Percentiles rank a stretch among this genome's conserved stretches.
Conservation (phyloP, 345 rosid species). For the Pseudoturritis turrita region DNA sequence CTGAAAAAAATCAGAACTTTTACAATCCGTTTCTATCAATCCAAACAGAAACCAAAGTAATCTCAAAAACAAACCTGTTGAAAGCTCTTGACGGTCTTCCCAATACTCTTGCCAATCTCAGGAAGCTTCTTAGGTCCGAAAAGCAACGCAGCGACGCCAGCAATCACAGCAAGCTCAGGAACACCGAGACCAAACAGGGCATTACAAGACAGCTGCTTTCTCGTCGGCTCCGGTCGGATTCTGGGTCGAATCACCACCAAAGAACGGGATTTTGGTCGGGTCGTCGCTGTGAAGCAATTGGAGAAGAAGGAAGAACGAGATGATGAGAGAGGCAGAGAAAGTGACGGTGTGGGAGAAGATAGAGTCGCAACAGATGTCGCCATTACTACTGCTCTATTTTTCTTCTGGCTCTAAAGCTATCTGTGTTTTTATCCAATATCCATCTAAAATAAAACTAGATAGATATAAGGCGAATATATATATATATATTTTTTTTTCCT, state of each 20-base stretch:
- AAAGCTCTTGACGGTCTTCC: slow-evolving; percentile 92
- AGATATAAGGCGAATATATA: too few relatives aligned
- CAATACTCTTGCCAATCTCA: slow-evolving; percentile 89
- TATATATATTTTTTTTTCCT: too few relatives aligned
- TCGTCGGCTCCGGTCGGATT: slow-evolving; percentile 31
- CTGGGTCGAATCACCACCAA: slow-evolving; percentile 40
- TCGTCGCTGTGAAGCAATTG: neutral
- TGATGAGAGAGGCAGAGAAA: slow-evolving; percentile 45
- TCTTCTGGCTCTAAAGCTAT: slow-evolving; percentile 13
- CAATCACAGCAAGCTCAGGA: slow-evolving; percentile 93
- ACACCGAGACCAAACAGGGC: slow-evolving; percentile 92
- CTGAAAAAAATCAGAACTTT: neutral
- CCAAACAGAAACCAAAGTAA: too few relatives aligned
- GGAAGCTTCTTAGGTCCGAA: slow-evolving; percentile 97
- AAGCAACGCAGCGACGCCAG: slow-evolving; percentile 84
- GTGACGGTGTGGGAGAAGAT: slow-evolving; percentile 35
- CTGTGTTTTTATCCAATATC: slow-evolving; percentile 3
- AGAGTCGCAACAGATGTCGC: slow-evolving; percentile 55
- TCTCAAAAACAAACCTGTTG: slow-evolving; percentile 57
- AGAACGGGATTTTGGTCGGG: slow-evolving; percentile 22
- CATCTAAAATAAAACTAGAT: too few relatives aligned
- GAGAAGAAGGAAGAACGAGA: slow-evolving; percentile 47
- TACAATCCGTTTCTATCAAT: neutral
- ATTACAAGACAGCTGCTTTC: slow-evolving; percentile 58
- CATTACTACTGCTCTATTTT: slow-evolving; percentile 33